Base-by-base conservation (phyloP, 164 flowering plant species). In the Cinnamomum chago region DNA sequence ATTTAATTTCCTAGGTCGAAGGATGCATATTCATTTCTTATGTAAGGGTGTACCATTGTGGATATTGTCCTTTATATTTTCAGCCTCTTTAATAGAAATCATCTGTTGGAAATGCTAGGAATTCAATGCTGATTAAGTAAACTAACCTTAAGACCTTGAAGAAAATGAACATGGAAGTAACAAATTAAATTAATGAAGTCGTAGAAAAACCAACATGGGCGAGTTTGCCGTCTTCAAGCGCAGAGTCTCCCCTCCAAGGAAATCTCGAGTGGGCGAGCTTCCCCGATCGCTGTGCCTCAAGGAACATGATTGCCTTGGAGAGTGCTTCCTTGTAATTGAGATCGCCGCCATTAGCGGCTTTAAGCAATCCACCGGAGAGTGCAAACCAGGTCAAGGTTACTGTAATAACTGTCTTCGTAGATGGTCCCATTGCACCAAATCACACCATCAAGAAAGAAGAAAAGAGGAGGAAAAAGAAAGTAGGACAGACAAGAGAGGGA, bases 281-380 rank as follows among this genome's bases (percentile, higher is more conserved):
- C 22, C 98, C 98, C 3, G 97, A 94, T 76, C 95, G 83, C 68
- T 94, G 95, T 23, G 94, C 92, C 82, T 94, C 98, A 22, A 92
- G 76, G 85, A 92, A 94, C n/a, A 94, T 80, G 40, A 94, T 70
- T 20, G 97, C 89, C 64, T 94, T 94, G 14, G 88, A 81, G 2
- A 94, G 86, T 1, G 98, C 98, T 9, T 90, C 95, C 74, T 86
- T 88, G 81, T 94, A 94, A 77, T 90, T 52, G 15, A 90, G 82
- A 73, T 71, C 65, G 11, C 47, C 47, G 6, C 79, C 88, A 51
- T 79, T 33, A 62, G 80, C 90, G 9, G 18, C 50, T 7, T 81
- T 67, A n/a, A 82, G 58, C 28, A 74, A 18, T 20, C 75, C 80
- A 68, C 74, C 76, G 22, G 76, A 86, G 7, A 81, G 12, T 40